Evolutionary conservation across 2,329 filamentous ascomycete species (phyloP), one percentile per base, ranked within the genome.

Genomic region (Periconia digitata): DNA sequence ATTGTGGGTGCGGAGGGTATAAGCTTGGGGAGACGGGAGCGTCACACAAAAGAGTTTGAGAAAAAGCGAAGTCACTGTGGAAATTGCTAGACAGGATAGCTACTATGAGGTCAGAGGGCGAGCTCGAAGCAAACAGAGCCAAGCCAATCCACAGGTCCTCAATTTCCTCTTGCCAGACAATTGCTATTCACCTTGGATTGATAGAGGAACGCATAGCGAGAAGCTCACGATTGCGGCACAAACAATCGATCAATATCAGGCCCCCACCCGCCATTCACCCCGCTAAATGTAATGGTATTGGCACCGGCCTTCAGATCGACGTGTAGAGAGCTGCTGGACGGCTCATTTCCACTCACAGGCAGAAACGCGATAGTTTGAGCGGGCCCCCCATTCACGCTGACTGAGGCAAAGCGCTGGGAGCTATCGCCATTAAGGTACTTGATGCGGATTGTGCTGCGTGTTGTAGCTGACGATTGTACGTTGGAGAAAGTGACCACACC

Each of bases 381-480:
- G 0, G 61, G 60, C 24, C 72, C 73, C 0, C 79, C 82, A 51
- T 86, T 85, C 2, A 86, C 81, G 2, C 67, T 70, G 1, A 85
- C 78, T 34, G 74, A 74, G 0, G 80, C 81, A 59, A 76, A 79
- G 21, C 84, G 66, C 53, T 82, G 75, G 0, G 62, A 62, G 0
- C 56, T 74, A 53, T 86, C 81, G 0, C 80, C 80, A 49, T 85
- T 85, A 13, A 75, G 60, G 58, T 82, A 80, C 55, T 79, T 76
- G 44, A 86, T 74, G 1, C 78, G 67, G 8, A 86, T 69, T 0
- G 82, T 84, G 0, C 75, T 79, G 12, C 72, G 62, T 0, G 75
- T 77, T 0, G 74, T 68, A 0, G 65, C 73, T 1, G 72, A 66
- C 40, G 76, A 77, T 15, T 67, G 68, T 2, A 85, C 72, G 4